Evolutionary conservation across 352 stramenopile species (phyloP).

Genomic region (Phytophthora rubi): DNA sequence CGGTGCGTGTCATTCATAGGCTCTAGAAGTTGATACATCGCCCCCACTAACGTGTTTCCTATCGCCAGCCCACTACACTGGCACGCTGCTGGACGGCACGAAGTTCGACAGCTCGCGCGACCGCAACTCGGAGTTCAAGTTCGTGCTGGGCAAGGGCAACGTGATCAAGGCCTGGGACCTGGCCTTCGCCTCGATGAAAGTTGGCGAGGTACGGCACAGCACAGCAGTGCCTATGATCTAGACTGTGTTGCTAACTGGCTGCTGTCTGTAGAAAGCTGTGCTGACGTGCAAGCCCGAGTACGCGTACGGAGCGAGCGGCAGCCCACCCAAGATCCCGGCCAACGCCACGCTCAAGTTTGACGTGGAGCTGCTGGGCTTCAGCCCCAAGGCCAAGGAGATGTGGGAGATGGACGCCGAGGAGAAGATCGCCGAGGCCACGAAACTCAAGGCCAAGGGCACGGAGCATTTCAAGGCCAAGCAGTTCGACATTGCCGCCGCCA

Average conservation of each 20-base stretch:
- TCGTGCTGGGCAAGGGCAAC: constrained; percentile 88
- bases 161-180: constrained; percentile 92
- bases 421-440: constrained; percentile 86
- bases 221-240: too few relatives aligned
- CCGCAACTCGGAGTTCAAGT: constrained; percentile 88
- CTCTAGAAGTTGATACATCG: background rate
- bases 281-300: constrained; percentile 94
- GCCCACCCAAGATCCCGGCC: constrained; percentile 94
- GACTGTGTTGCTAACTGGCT: constrained; percentile 11
- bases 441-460: constrained; percentile 92
- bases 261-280: constrained; percentile 78
- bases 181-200: constrained; percentile 94
- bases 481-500: constrained; percentile 86
- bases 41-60: background rate
- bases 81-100: constrained; percentile 92
- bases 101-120: constrained; percentile 96
- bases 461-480: constrained; percentile 93
- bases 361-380: constrained; percentile 95
- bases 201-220: constrained; percentile 80
- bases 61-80: constrained; percentile 94
- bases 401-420: constrained; percentile 91
- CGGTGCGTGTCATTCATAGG: constrained; percentile 39
- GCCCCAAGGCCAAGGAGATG: constrained; percentile 95
- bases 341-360: constrained; percentile 96
- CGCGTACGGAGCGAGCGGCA: constrained; percentile 92